Percentiles rank a stretch among this genome's conserved stretches.
These are phyloP conservation scores for Ganoderma lingzhi DNA, from an alignment of 1,284 basidiomycete species.

Conservation along the genomic window DNA sequence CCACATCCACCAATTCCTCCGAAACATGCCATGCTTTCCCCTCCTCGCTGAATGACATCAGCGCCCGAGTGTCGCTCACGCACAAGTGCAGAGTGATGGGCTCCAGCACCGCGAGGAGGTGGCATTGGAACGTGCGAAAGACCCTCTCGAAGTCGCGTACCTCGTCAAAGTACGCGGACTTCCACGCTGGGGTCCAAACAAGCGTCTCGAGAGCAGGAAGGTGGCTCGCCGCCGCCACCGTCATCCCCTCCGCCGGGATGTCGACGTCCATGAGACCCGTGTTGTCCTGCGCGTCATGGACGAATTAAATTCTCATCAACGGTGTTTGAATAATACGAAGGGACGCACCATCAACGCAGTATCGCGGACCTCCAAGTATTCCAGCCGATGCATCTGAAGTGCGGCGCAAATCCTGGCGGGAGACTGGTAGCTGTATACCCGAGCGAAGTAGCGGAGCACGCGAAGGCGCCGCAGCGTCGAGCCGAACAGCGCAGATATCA, in stretches of 20 bases:
- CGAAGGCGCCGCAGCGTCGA: background rate
- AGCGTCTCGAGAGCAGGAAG: background rate
- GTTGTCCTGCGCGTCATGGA: background rate
- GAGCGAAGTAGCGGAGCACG: background rate
- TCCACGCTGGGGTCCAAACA: background rate
- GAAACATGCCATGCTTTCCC: background rate
- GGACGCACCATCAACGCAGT: background rate
- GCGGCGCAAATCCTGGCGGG: background rate
- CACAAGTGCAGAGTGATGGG: background rate
- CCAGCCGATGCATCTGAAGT: background rate
- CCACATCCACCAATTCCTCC: background rate
- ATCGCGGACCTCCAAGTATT: background rate
- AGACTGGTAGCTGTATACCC: background rate
- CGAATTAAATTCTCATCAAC: background rate
- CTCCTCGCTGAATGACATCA: background rate
- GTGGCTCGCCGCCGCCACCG: background rate
- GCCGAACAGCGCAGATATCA: background rate
- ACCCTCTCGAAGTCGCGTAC: background rate
- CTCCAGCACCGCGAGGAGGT: conserved; percentile 1
- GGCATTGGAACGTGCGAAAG: background rate
- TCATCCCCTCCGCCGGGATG: background rate
- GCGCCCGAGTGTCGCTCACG: background rate
- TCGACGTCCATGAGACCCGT: background rate
- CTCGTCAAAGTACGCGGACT: background rate
- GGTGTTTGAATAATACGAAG: background rate